Conservation (phyloP, 805 yeast species). For the Saccharomycopsis olivae region DNA sequence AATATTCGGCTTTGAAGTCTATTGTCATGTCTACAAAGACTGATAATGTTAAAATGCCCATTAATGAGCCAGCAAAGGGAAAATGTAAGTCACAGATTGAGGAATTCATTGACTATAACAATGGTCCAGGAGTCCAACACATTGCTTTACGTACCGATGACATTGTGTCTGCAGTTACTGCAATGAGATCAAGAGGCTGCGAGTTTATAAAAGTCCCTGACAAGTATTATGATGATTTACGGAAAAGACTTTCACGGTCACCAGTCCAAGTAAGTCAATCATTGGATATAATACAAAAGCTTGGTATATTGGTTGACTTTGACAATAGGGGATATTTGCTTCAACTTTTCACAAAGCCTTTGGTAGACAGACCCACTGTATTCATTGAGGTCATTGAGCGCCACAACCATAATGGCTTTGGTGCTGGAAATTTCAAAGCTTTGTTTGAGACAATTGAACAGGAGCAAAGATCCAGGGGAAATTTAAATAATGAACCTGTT, state of each 20-base stretch:
- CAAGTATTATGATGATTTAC: slow-evolving; percentile 44
- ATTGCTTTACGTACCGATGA: slow-evolving; percentile 58
- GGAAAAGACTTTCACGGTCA: slow-evolving; percentile 33
- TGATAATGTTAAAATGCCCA: slow-evolving; percentile 56
- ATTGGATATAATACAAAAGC: slow-evolving; percentile 35
- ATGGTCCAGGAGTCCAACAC: slow-evolving; percentile 83
- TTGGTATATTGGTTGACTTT: slow-evolving; percentile 63
- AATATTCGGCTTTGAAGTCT: slow-evolving; percentile 57
- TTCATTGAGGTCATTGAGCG: slow-evolving; percentile 78
- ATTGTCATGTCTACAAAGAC: slow-evolving; percentile 67
- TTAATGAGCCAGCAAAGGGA: slow-evolving; percentile 76
- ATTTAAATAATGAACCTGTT: slow-evolving; percentile 24
- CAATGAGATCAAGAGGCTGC: slow-evolving; percentile 51
- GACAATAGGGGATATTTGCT: slow-evolving; percentile 69
- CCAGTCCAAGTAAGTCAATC: slow-evolving; percentile 41
- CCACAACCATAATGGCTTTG: slow-evolving; percentile 73
- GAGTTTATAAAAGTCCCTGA: slow-evolving; percentile 55
- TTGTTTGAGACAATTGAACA: slow-evolving; percentile 70
- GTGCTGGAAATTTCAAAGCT: slow-evolving; percentile 81
- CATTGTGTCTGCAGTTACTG: slow-evolving; percentile 45
- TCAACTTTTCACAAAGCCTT: slow-evolving; percentile 71
- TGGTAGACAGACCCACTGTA: slow-evolving; percentile 70
- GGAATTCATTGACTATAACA: slow-evolving; percentile 64
- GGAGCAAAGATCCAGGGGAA: slow-evolving; percentile 68
- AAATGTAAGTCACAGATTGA: slow-evolving; percentile 64